Evolutionary conservation across 495 filamentous ascomycete genomes (phyloP).

Genomic region (Penicillium simplicissimum): DNA sequence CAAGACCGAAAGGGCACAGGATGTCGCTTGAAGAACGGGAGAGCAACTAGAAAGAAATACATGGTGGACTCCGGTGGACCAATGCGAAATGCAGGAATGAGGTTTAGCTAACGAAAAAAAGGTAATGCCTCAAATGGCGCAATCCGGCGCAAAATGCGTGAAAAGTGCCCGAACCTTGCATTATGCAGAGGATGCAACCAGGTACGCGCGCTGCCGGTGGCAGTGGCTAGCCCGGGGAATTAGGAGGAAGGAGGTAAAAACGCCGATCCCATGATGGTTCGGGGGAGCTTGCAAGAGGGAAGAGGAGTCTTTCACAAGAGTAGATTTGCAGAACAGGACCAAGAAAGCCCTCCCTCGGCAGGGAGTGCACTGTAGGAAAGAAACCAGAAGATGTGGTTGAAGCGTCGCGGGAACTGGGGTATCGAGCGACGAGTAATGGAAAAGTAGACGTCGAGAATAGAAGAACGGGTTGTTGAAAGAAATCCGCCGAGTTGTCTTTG

Average conservation of each 20-base stretch:
- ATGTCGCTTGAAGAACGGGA: slow-evolving; percentile 1
- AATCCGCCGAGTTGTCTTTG: not conserved
- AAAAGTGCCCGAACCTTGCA: slow-evolving; percentile 17
- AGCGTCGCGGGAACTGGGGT: slow-evolving; percentile 15
- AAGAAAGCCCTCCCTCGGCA: not conserved
- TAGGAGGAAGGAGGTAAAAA: not conserved
- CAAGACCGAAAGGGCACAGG: not conserved
- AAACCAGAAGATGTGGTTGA: slow-evolving; percentile 1
- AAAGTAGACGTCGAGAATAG: not conserved
- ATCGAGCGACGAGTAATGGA: slow-evolving; percentile 12
- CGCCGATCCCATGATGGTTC: slow-evolving; percentile 16
- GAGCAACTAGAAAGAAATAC: not conserved
- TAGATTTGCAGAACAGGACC: not conserved
- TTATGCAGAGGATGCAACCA: slow-evolving; percentile 9
- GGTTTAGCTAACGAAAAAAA: slow-evolving; percentile 10
- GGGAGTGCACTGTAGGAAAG: slow-evolving; percentile 3
- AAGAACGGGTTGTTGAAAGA: slow-evolving; percentile 4
- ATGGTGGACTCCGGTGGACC: slow-evolving; percentile 21
- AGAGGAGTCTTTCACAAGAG: not conserved
- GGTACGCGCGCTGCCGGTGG: not conserved
- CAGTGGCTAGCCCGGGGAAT: not conserved
- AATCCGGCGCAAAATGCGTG: slow-evolving; percentile 11
- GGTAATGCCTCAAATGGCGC: slow-evolving; percentile 15
- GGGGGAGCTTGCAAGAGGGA: not conserved
- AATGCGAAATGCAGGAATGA: slow-evolving; percentile 12